Base-by-base conservation (phyloP, 805 yeast genomes). In the Cyberlindnera meyerae region DNA sequence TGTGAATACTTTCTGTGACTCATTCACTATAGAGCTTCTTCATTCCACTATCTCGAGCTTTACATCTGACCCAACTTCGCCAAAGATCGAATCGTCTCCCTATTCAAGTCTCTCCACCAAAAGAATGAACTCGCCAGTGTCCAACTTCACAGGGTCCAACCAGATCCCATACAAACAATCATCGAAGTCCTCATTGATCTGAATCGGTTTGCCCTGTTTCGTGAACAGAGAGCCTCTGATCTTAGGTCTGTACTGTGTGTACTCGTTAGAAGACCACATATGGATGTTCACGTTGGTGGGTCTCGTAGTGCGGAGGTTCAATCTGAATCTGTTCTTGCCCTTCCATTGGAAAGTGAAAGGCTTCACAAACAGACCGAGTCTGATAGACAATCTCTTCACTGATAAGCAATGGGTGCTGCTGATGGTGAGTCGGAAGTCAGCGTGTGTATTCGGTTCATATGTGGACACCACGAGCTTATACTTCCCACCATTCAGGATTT, bases 381-480 rank as follows among this genome's bases (percentile, higher is more conserved):
- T 43, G 4, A 48, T 27, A 6, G 16, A 13, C 9, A 27, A 8
- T 18, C 15, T 11, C 18, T 27, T 27, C 5, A 27, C 9, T 8
- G 16, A 14, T 8, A n/a, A 6, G 7, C 7, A 16, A 6, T 8
- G 13, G 6, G 47, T 42, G 15, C 62, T 55, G 37, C 58, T 60
- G 5, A 65, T 25, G 1, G 55, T 18, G 1, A 76, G 36, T 29
- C 50, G 48, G 49, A 61, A 77, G 1, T 43, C 35, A 2, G 53
- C 58, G 5, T 49, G 30, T 1, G 47, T 42, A 4, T 54, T 53
- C 1, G 63, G 52, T 4, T 64, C 65, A 45, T 63, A 72, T 0
- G 75, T 65, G 1, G 82, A 76, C 3, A 66, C 51, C 1, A 79
- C 58, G 0, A 73, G 44, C 18, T 69, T 61, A 45, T 76, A 79